phyloP scores from a whole-genome alignment of 257 asterid species.

The Solanum neorickii region DNA sequence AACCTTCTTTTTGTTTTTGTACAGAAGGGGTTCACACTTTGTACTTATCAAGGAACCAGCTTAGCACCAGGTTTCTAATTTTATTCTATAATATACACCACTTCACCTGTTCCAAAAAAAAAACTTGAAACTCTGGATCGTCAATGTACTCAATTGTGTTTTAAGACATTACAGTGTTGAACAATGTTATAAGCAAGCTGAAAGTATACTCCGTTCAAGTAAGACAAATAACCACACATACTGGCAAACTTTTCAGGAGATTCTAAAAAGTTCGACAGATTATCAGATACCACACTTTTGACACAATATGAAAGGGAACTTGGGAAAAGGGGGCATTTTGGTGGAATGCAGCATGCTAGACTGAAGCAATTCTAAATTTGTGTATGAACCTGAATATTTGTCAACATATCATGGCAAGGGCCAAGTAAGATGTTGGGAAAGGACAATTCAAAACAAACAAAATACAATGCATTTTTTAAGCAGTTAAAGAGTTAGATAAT shows the following conservation, averaged over 20 bases:
- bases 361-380: neutral
- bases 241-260: neutral
- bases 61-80: neutral
- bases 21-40: neutral
- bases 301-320: neutral
- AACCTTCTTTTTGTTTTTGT: neutral
- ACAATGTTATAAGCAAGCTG: neutral
- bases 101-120: neutral
- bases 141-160: neutral
- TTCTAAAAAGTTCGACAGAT: neutral
- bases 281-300: neutral
- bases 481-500: conserved; percentile 10
- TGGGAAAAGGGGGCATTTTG: neutral
- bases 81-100: neutral
- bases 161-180: neutral
- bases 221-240: neutral
- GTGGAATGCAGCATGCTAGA: neutral
- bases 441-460: neutral
- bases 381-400: neutral
- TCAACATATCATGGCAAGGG: neutral
- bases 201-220: neutral
- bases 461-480: neutral
- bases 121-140: neutral
- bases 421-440: neutral
- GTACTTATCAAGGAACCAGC: neutral